phyloP scores from a whole-genome alignment of 2,329 filamentous ascomycete species.

The Aphanocladium album region DNA sequence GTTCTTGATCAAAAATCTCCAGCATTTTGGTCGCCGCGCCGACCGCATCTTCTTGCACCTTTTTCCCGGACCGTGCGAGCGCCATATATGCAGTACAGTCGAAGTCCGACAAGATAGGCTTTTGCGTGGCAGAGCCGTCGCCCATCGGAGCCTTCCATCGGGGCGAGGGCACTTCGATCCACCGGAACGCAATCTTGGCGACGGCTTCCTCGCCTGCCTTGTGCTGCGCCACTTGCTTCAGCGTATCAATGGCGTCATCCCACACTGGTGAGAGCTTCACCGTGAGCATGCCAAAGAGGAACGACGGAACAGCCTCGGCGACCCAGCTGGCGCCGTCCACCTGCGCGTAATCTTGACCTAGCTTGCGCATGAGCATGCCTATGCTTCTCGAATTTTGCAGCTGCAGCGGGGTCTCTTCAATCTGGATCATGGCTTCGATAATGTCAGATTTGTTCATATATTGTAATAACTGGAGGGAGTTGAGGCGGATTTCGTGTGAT shows the following conservation, averaged over 20 bases:
- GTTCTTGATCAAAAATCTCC: slow-evolving; percentile 58
- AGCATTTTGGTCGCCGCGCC: slow-evolving; percentile 55
- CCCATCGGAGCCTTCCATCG: slow-evolving; percentile 43
- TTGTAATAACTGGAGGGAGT: slow-evolving; percentile 67
- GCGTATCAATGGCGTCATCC: slow-evolving; percentile 72
- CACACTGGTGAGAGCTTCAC: slow-evolving; percentile 80
- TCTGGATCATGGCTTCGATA: slow-evolving; percentile 59
- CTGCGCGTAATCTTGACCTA: slow-evolving; percentile 59
- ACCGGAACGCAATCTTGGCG: slow-evolving; percentile 68
- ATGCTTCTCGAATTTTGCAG: slow-evolving; percentile 67
- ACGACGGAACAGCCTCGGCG: slow-evolving; percentile 67
- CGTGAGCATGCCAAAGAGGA: slow-evolving; percentile 84
- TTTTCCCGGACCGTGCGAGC: slow-evolving; percentile 48
- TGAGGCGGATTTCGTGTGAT: slow-evolving; percentile 68
- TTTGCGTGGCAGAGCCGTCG: slow-evolving; percentile 30
- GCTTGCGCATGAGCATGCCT: slow-evolving; percentile 79
- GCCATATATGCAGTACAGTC: slow-evolving; percentile 72
- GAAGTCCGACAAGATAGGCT: slow-evolving; percentile 61
- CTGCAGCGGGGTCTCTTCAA: slow-evolving; percentile 74
- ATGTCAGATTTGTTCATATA: slow-evolving; percentile 41
- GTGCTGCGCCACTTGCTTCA: slow-evolving; percentile 69
- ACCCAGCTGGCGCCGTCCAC: slow-evolving; percentile 59
- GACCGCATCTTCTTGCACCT: slow-evolving; percentile 48
- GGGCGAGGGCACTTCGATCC: slow-evolving; percentile 60
- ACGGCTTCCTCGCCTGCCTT: slow-evolving; percentile 69